Evolutionary conservation across 2,329 filamentous ascomycete genomes (phyloP), one percentile per base, ranked within the genome.

Genomic region (Penicillium expansum): DNA sequence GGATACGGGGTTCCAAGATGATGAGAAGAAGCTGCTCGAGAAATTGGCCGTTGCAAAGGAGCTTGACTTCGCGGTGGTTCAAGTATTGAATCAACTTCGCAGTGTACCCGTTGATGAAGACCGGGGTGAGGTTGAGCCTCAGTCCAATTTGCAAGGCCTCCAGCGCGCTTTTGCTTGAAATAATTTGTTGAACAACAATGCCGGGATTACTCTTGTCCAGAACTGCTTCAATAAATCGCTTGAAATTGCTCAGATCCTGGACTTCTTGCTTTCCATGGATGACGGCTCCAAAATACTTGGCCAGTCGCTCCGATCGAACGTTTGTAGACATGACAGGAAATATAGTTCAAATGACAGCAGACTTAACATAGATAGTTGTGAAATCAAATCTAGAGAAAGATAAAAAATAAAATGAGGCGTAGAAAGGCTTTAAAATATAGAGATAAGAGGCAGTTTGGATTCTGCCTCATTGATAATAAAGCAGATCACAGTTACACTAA

Each of bases 1-100:
- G 74, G 0, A 80, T 80, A 0, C 79, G 78, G 0, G 85, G 84
- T 1, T 82, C 71, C 1, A 82, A 68, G 3, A 86, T 71, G 0
- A 72, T 69, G 0, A 74, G 58, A 1, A 86, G 65, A 3, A 86
- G 47, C 14, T 77, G 71, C 32, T 74, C 70, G 2, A 86, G 70
- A 38, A 83, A 76, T 13, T 79, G 72, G 0, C 84, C 84, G 49
- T 76, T 75, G 52, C 76, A 79, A 2, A 85, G 64, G 29, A 76
- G 70, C 57, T 82, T 82, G 44, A 86, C 61, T 0, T 62, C 67
- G 1, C 79, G 76, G 44, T 78, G 70, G 0, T 74, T 68, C 1
- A 83, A 56, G 56, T 74, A 79, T 0, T 38, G 55, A 22, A 81
- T 56, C 41, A 81, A 75, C 0, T 64, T 61, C 0, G 77, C 59